Evolutionary conservation across 257 asterid genomes (phyloP).

Genomic region (Solanum etuberosum): DNA sequence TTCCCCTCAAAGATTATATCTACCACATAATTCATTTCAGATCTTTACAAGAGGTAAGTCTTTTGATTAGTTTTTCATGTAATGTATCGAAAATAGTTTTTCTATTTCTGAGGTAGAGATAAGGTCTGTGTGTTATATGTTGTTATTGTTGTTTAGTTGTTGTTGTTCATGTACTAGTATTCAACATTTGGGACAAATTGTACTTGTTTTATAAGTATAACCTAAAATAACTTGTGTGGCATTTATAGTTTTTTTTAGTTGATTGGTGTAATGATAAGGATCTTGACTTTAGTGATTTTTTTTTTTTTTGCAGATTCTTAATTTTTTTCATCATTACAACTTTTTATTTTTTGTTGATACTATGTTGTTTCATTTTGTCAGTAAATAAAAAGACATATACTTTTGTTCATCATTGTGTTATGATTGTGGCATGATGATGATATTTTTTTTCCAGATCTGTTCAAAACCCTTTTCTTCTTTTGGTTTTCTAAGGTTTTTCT

Average conservation of each 20-base stretch:
- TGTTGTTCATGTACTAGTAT: neutral
- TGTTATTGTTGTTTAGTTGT: neutral
- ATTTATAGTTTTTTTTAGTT: neutral
- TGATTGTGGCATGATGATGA: neutral
- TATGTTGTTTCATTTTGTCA: neutral
- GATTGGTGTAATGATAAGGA: conserved; percentile 1
- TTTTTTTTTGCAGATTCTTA: neutral
- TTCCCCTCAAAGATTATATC: conserved; percentile 13
- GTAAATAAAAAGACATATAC: neutral
- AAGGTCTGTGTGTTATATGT: neutral
- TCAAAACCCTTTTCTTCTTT: neutral
- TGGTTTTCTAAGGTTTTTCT: neutral
- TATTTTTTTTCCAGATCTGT: neutral
- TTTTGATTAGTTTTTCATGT: neutral
- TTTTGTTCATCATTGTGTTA: neutral
- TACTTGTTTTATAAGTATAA: neutral
- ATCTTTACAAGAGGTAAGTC: neutral
- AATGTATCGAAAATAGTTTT: neutral
- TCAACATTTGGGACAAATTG: neutral
- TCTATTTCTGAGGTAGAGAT: neutral
- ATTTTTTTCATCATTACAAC: neutral
- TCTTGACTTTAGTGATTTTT: neutral
- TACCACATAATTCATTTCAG: neutral
- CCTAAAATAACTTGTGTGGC: neutral
- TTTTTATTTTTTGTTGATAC: neutral